Base-by-base conservation (phyloP, 345 rosid genomes). In the Sonneratia caseolaris region DNA sequence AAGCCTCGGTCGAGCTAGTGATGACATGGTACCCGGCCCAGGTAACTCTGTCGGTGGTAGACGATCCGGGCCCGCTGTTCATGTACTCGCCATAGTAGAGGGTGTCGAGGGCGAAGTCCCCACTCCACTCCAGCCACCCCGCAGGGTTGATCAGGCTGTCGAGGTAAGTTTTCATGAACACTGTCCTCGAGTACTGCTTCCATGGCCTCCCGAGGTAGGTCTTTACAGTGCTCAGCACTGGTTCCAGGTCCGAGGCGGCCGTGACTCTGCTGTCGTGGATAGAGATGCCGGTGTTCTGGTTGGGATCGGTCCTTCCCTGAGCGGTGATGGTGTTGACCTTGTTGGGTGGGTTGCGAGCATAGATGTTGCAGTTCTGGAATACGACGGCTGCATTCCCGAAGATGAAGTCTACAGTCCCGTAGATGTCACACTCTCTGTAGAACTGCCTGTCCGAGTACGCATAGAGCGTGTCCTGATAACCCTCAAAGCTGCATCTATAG, bases 381-480 rank as follows among this genome's bases (percentile, higher is more conserved):
- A 86, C 83, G 0, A 77, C 86, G 1, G 93, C 93, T 9, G 89
- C 90, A 36, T 88, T 86, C 35, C 93, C 87, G 48, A 88, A 88
- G 15, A 86, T 88, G 70, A 86, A 86, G 70, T 88, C 88, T 0
- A 81, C 82, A 0, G 93, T 86, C 56, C 93, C 96, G 14, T 85
- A 83, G 35, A 90, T 73, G 73, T 81, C 74, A 55, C 96, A 88
- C 2, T 85, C 87, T 42, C 77, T 81, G 59, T 90, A 90, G 77
- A 86, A 90, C 27, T 90, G 91, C 19, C 93, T 74, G 64, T 88
- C 80, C 0, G 90, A 88, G 77, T 88, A 93, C 24, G 80, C 88
- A 51, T 78, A 90, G 61, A 88, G 83, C 0, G 91, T 88, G 76
- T 88, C 96, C 68, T 90, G 91, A 75, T 88, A 85, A 2, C 81